Evolutionary conservation across 2,329 filamentous ascomycete genomes (phyloP), one percentile per base, ranked within the genome.

Genomic region (Nannizzia gypsea): DNA sequence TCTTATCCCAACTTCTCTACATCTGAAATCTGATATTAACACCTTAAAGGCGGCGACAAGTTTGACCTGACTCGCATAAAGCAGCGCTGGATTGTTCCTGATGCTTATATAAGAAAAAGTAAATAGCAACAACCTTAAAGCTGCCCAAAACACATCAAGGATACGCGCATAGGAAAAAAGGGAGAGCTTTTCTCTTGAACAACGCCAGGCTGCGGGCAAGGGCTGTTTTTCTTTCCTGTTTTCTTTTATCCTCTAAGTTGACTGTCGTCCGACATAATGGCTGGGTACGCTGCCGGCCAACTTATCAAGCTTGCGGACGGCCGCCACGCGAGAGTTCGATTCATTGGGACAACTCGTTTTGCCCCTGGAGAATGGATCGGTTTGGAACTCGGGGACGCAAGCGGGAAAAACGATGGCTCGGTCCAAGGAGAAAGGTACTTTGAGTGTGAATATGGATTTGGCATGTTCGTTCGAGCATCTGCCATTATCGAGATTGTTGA

Each of bases 361-460:
- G 85, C 90, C 61, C 77, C 81, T 4, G 92, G 91, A 63, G 84
- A 88, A 63, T 97, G 91, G 90, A 80, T 96, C 61, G 92, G 92
- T 64, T 83, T 97, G 62, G 91, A 96, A 77, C 82, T 97, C 60
- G 84, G 90, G 58, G 87, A 89, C 54, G 79, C 85, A 58, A 83
- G 81, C 20, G 92, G 93, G 34, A 97, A 97, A 78, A 97, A 97
- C 68, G 90, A 97, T 79, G 92, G 92, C 64, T 87, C 88, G 59
- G 89, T 97, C 54, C 83, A 92, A 72, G 91, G 90, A 63, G 83
- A 89, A 70, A 80, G 89, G 20, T 97, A 97, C 71, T 97, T 96
- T 67, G 84, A 91, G 56, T 97, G 92, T 66, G 72, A 79, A 56
- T 74, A 77, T 50, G 74, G 81, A 70, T 73, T 86, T 81, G 83